Evolutionary conservation across 225 moss, liverwort and hornwort species (phyloP), one percentile per base, ranked within the genome.

Genomic region (Lunularia cruciata): DNA sequence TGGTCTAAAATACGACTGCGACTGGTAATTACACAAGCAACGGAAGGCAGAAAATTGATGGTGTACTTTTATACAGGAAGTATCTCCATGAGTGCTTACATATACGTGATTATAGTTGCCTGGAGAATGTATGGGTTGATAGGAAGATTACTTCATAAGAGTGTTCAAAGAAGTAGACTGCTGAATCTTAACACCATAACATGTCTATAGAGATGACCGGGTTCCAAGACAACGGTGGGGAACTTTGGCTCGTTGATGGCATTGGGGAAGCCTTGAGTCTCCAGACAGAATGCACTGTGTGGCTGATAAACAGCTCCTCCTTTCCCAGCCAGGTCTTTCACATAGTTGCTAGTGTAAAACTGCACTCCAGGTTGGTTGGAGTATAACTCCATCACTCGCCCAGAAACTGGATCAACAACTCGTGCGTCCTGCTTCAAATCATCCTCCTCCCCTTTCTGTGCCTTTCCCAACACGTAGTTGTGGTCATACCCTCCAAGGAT

Each of bases 251-350:
- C 83, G n/a, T 98, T 98, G 54, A 98, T 86, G 0, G 93, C 83
- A 40, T 93, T 86, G 2, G 93, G 98, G 51, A 93, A 98, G 3
- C 84, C 91, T 72, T 93, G 98, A 0, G 93, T 91, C 75, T 93
- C 93, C 2, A 98, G 69, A 57, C 98, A 98, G 2, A 91, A 4
- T 0, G 73, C 98, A n/a, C 75, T 67, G 12, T 89, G 90, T 0
- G 19, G 60, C 33, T 63, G 66, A 32, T 98, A 98, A 27, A 67
- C 10, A 37, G 84, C 83, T 5, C 91, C 93, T 15, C 78, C 84
- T 82, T 98, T 98, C 40, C 98, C 98, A 26, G 78, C 66, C 5
- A 80, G 38, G 4, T 78, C 70, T 5, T 80, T 72, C 16, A 89
- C 26, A 13, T 34, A 81, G 65, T 98, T 98, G 0, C 85, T 81